phyloP scores from a whole-genome alignment of 495 filamentous ascomycete genomes.

The Penicillium ochrochloron region DNA sequence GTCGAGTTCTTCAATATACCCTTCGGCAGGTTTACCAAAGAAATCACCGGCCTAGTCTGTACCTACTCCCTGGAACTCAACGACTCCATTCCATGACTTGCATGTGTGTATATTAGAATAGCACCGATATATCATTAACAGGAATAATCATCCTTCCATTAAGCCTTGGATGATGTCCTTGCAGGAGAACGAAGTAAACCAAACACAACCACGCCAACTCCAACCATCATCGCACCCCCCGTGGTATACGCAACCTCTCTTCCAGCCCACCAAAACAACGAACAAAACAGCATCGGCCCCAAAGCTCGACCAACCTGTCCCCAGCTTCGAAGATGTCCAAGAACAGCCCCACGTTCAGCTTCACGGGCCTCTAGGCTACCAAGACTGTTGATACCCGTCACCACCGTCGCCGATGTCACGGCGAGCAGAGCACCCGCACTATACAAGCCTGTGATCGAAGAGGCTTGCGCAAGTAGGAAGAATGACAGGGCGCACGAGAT shows the following conservation, averaged over 20 bases:
- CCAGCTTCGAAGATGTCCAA: conserved; percentile 4
- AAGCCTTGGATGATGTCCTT: neutral
- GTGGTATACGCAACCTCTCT: conserved; percentile 2
- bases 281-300: conserved; percentile 1
- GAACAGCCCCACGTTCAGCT: neutral
- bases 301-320: conserved; percentile 8
- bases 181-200: neutral
- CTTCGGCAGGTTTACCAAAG: no score
- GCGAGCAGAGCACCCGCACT: neutral
- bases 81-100: no score
- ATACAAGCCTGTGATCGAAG: neutral
- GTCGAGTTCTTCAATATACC: no score
- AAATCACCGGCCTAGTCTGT: no score
- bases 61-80: no score
- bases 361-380: neutral
- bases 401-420: neutral
- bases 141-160: no score
- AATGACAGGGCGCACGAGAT: neutral
- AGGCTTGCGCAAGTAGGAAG: neutral
- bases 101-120: no score
- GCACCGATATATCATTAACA: no score
- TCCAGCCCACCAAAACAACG: conserved; percentile 3
- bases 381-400: conserved; percentile 1
- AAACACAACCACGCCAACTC: conserved; percentile 1
- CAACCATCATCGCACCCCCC: neutral